Evolutionary conservation across 176 grass and related monocot species (phyloP).

Genomic region (Phoenix dactylifera): DNA sequence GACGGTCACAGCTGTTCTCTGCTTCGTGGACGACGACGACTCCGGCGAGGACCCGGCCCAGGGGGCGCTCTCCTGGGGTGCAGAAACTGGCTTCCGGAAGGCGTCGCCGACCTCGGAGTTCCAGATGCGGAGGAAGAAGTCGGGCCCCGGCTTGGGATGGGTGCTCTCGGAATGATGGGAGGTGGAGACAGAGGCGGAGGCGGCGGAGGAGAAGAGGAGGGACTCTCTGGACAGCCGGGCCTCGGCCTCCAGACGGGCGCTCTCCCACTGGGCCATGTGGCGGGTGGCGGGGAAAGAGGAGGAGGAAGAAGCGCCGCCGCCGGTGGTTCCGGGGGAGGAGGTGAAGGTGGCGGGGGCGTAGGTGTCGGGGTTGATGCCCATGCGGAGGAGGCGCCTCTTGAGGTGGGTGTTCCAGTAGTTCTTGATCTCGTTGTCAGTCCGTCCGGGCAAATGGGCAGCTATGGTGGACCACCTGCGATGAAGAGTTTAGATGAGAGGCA

Average conservation of each 20-base stretch:
- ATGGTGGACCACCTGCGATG: constrained; percentile 77
- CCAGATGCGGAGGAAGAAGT: constrained; percentile 86
- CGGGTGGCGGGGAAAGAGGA: constrained; percentile 40
- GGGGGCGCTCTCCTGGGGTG: too few species aligned
- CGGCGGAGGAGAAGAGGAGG: constrained; percentile 32
- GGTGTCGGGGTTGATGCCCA: constrained; percentile 26
- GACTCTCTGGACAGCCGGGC: constrained; percentile 58
- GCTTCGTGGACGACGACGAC: too few species aligned
- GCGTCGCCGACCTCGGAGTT: constrained; percentile 80
- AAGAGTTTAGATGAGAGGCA: too few species aligned
- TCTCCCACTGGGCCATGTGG: constrained; percentile 94
- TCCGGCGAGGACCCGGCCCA: too few species aligned
- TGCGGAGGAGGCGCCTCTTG: constrained; percentile 67
- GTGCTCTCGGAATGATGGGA: constrained; percentile 6
- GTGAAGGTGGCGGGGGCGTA: constrained; percentile 1
- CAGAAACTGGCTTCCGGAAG: constrained; percentile 32
- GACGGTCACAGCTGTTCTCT: too few species aligned
- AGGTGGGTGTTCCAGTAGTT: constrained; percentile 99
- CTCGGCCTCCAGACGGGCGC: constrained; percentile 74
- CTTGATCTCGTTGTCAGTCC: constrained; percentile 81
- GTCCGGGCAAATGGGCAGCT: constrained; percentile 67
- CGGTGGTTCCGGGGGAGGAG: constrained; percentile 3
- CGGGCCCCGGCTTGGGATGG: constrained; percentile 18
- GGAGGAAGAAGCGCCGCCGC: background rate
- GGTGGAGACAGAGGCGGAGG: constrained; percentile 23